phyloP scores from a whole-genome alignment of 306 rosid species.

The Senna tora region DNA sequence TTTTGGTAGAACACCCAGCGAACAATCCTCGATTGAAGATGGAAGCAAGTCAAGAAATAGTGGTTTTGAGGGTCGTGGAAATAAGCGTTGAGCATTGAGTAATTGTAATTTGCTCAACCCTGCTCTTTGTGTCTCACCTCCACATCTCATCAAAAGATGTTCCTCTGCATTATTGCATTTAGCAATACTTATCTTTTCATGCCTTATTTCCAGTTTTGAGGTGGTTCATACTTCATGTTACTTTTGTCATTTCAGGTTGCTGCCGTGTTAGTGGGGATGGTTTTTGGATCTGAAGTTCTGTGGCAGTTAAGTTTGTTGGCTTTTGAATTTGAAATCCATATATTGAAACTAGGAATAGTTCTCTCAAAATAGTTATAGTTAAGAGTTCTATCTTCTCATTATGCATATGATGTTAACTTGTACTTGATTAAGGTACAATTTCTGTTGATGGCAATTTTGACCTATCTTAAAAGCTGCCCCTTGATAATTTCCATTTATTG shows the following conservation, averaged over 20 bases:
- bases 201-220: slow-evolving; percentile 39
- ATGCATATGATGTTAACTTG: slow-evolving; percentile 50
- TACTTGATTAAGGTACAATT: slow-evolving; percentile 41
- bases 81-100: slow-evolving; percentile 62
- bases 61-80: slow-evolving; percentile 62
- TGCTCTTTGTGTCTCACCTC: slow-evolving; percentile 39
- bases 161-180: slow-evolving; percentile 57
- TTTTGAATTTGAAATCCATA: slow-evolving; percentile 60
- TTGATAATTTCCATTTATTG: slow-evolving; percentile 32
- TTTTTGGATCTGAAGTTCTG: slow-evolving; percentile 72
- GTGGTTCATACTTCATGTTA: slow-evolving; percentile 64
- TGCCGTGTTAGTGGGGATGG: slow-evolving; percentile 70
- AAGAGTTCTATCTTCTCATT: slow-evolving; percentile 44
- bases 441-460: slow-evolving; percentile 43
- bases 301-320: slow-evolving; percentile 98
- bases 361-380: slow-evolving; percentile 45
- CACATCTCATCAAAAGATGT: slow-evolving; percentile 48
- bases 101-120: slow-evolving; percentile 43
- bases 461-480: slow-evolving; percentile 28
- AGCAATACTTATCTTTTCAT: slow-evolving; percentile 53
- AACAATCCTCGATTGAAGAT: slow-evolving; percentile 67
- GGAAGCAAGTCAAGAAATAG: slow-evolving; percentile 57
- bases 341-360: slow-evolving; percentile 52
- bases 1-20: slow-evolving; percentile 58
- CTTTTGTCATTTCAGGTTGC: slow-evolving; percentile 85